Evolutionary conservation across 768 basidiomycete species (phyloP).

Genomic region (Mycena olivaceomarginata): DNA sequence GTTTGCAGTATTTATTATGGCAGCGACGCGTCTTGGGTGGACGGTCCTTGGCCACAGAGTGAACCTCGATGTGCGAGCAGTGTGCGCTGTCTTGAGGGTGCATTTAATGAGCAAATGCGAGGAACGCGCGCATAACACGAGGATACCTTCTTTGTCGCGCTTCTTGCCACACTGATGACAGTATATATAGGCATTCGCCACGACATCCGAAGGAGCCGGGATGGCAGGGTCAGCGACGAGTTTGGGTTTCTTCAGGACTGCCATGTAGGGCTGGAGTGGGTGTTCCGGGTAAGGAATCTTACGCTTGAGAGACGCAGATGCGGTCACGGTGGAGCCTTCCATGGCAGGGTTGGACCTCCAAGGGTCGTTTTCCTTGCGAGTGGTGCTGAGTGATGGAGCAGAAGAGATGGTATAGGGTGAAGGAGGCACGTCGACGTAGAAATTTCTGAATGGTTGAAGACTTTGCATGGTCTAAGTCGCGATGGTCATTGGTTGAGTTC

Average conservation of each 20-base stretch:
- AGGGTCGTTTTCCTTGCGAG: slow-evolving; percentile 70
- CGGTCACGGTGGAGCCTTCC: slow-evolving; percentile 40
- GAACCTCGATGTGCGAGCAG: slow-evolving; percentile 57
- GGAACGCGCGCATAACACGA: slow-evolving; percentile 27
- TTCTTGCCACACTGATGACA: slow-evolving; percentile 87
- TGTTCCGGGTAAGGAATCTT: slow-evolving; percentile 63
- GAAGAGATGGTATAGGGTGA: slow-evolving; percentile 14
- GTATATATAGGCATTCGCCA: slow-evolving; percentile 62
- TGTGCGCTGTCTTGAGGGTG: slow-evolving; percentile 54
- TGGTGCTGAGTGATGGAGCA: slow-evolving; percentile 37
- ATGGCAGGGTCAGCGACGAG: slow-evolving; percentile 42
- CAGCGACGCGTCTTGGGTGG: slow-evolving; percentile 65
- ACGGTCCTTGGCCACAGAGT: slow-evolving; percentile 44
- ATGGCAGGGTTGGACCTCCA: slow-evolving; percentile 52
- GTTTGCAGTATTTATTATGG: slow-evolving; percentile 75
- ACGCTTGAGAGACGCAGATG: slow-evolving; percentile 65
- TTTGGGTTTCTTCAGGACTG: slow-evolving; percentile 42
- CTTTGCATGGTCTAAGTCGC: background rate
- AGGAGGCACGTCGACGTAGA: slow-evolving; percentile 35
- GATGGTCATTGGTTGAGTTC: background rate
- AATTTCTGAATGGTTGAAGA: background rate
- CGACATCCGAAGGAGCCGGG: slow-evolving; percentile 38
- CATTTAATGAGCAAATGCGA: slow-evolving; percentile 9
- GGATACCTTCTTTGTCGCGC: slow-evolving; percentile 64
- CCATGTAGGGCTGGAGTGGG: slow-evolving; percentile 47